These are phyloP conservation scores for Colletotrichum sp. DNA, from an alignment of 2,329 filamentous ascomycete species.

Conservation along the genomic window DNA sequence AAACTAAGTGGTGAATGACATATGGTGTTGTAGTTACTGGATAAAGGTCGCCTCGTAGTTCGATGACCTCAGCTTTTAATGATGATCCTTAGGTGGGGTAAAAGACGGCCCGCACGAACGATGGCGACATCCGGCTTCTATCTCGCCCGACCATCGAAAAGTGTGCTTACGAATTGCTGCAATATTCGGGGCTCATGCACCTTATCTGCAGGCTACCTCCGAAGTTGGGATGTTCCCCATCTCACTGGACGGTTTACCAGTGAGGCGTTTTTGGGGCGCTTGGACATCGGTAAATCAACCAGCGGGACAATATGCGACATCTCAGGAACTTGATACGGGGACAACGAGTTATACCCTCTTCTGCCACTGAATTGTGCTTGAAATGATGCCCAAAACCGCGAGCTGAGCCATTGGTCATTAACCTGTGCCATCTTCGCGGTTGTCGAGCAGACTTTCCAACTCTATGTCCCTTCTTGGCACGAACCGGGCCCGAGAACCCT, in stretches of 20 bases:
- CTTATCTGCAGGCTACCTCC: neutral
- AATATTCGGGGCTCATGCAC: neutral
- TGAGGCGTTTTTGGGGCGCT: neutral
- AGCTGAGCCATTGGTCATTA: neutral
- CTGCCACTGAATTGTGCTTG: neutral
- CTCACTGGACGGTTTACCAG: neutral
- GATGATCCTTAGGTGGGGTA: neutral
- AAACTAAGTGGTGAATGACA: neutral
- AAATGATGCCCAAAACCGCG: neutral
- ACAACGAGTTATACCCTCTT: neutral
- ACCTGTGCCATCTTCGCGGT: neutral
- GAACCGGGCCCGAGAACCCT: constrained; percentile 16
- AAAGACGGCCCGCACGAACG: neutral
- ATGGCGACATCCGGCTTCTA: constrained; percentile 15
- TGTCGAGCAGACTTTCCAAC: neutral
- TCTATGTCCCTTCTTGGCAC: constrained; percentile 11
- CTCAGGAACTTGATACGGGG: neutral
- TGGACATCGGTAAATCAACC: neutral
- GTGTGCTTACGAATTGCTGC: neutral
- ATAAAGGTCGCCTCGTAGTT: neutral
- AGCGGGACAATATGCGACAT: neutral
- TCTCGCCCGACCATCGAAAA: neutral
- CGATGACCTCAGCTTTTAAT: neutral
- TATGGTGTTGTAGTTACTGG: constrained; percentile 24
- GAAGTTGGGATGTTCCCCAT: neutral